Percentiles rank a stretch among this genome's conserved stretches.
Conservation (phyloP, 371 early-diverging fungal genomes). For the Capniomyces stellatus region DNA sequence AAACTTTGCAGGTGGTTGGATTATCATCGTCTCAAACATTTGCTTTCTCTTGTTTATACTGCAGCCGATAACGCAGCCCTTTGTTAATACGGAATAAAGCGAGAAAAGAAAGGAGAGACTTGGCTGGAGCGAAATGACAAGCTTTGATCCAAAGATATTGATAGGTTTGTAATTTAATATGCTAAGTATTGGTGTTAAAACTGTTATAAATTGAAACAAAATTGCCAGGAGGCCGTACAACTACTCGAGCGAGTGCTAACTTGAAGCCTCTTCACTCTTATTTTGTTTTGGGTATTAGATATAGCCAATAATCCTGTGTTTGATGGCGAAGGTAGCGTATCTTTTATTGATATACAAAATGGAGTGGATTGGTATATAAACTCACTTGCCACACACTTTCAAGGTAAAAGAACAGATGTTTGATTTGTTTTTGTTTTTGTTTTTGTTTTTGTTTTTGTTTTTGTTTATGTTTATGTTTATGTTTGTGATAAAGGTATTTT, state of each 20-base stretch:
- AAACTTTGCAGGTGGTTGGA: too few species aligned
- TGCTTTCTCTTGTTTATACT: too few species aligned
- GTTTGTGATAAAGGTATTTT: too few species aligned
- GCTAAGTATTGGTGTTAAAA: neutral
- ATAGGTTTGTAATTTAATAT: neutral
- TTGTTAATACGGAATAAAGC: too few species aligned
- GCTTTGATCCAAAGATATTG: neutral
- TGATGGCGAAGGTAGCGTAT: neutral
- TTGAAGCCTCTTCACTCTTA: neutral
- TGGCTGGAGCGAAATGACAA: neutral
- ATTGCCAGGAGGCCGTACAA: too few species aligned
- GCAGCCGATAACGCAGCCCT: too few species aligned
- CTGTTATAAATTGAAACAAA: neutral
- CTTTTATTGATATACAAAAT: neutral
- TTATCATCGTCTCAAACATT: too few species aligned
- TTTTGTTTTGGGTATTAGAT: neutral
- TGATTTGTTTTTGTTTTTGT: neutral
- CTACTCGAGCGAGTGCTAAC: too few species aligned
- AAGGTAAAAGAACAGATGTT: neutral
- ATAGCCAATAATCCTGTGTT: neutral
- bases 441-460: neutral
- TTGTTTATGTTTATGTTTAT: neutral
- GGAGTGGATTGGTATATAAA: constrained; percentile 1
- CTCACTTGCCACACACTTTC: neutral
- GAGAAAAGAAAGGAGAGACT: neutral